phyloP scores from a whole-genome alignment of 805 yeast species.

The Candida glaebosa region DNA sequence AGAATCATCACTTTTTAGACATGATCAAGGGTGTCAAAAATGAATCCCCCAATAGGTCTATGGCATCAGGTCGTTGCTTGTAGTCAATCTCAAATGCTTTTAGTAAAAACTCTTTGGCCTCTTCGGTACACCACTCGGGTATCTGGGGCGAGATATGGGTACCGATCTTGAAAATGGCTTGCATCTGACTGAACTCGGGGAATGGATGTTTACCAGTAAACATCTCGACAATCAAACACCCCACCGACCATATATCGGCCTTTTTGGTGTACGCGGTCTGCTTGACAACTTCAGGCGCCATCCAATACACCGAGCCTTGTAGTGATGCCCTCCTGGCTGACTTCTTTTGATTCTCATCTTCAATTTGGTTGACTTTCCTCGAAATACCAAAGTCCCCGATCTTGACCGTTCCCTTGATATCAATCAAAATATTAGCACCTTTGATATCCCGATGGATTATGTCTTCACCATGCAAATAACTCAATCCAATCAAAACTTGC shows the following conservation, averaged over 20 bases:
- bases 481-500: slow-evolving; percentile 73
- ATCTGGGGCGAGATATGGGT: slow-evolving; percentile 76
- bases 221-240: slow-evolving; percentile 92
- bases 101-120: slow-evolving; percentile 61
- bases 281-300: slow-evolving; percentile 99
- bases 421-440: slow-evolving; percentile 83
- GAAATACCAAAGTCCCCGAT: slow-evolving; percentile 88
- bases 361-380: slow-evolving; percentile 28
- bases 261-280: slow-evolving; percentile 87
- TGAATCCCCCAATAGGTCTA: slow-evolving; percentile 61
- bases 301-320: slow-evolving; percentile 96
- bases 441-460: slow-evolving; percentile 86
- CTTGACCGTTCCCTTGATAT: slow-evolving; percentile 75
- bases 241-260: slow-evolving; percentile 97
- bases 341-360: slow-evolving; percentile 23
- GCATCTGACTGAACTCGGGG: slow-evolving; percentile 94
- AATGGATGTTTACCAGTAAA: slow-evolving; percentile 95
- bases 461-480: slow-evolving; percentile 68
- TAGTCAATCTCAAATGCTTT: slow-evolving; percentile 75
- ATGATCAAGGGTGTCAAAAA: slow-evolving; percentile 51
- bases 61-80: slow-evolving; percentile 69
- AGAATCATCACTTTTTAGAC: slow-evolving; percentile 29
- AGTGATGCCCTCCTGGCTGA: slow-evolving; percentile 66
- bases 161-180: slow-evolving; percentile 93
- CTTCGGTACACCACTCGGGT: slow-evolving; percentile 69